Evolutionary conservation across 768 basidiomycete species (phyloP).

Genomic region (Calocera viscosa): DNA sequence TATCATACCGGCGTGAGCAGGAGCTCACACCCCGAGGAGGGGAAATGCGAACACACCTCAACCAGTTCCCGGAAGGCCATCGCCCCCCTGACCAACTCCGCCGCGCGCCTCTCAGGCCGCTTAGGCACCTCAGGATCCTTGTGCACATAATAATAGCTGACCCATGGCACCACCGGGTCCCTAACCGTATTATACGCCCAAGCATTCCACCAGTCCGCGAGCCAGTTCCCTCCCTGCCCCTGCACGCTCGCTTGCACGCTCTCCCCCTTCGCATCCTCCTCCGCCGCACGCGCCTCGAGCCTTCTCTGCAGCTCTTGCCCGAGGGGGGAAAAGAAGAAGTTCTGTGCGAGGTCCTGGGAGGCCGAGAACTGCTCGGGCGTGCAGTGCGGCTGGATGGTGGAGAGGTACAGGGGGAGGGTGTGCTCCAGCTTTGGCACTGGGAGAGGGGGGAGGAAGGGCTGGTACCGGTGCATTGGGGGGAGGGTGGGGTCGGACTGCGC

Average conservation of each 20-base stretch:
- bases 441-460: constrained; percentile 34
- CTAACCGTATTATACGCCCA: constrained; percentile 51
- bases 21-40: background rate
- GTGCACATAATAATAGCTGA: constrained; percentile 93
- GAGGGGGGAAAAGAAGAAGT: constrained; percentile 58
- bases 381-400: constrained; percentile 66
- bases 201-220: constrained; percentile 99
- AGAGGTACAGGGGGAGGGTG: constrained; percentile 79
- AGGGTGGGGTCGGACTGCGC: constrained; percentile 11
- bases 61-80: constrained; percentile 72
- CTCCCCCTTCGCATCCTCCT: constrained; percentile 35
- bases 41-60: constrained; percentile 46
- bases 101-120: constrained; percentile 58
- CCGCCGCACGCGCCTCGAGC: constrained; percentile 55
- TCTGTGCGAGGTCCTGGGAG: constrained; percentile 46
- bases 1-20: constrained; percentile 36
- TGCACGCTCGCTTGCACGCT: background rate
- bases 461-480: constrained; percentile 16
- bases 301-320: constrained; percentile 64
- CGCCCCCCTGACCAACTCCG: constrained; percentile 71
- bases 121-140: constrained; percentile 40
- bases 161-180: constrained; percentile 81
- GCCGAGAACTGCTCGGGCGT: constrained; percentile 46
- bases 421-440: constrained; percentile 76
- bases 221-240: constrained; percentile 50